Evolutionary conservation across 805 yeast species (phyloP).

Genomic region (Scheffersomyces amazonensis): DNA sequence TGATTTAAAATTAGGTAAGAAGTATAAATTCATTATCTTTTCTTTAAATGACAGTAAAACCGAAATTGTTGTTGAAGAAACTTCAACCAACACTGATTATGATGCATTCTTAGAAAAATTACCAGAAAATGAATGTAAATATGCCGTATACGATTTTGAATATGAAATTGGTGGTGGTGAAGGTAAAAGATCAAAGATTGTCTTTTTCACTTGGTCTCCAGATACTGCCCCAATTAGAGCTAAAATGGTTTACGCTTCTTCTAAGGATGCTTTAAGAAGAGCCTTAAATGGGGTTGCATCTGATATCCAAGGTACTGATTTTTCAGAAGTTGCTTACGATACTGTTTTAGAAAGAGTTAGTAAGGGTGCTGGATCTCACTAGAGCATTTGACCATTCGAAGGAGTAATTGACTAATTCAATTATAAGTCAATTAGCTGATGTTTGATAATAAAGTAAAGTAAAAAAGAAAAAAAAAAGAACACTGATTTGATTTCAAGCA

Average conservation of each 20-base stretch:
- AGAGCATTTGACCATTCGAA: neutral
- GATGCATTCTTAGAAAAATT: conserved; percentile 83
- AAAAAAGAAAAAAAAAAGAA: no score
- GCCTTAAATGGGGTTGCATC: conserved; percentile 92
- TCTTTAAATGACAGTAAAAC: conserved; percentile 83
- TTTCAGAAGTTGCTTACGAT: conserved; percentile 94
- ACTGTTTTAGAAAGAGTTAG: conserved; percentile 86
- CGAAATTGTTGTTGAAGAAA: conserved; percentile 84
- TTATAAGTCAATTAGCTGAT: no score
- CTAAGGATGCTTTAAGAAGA: conserved; percentile 96
- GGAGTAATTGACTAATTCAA: no score
- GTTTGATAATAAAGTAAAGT: no score
- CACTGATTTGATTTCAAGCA: no score
- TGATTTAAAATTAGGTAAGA: conserved; percentile 92
- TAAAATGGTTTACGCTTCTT: conserved; percentile 98
- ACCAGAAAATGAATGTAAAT: conserved; percentile 95
- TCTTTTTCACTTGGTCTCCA: conserved; percentile 90
- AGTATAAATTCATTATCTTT: conserved; percentile 79
- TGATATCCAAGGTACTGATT: conserved; percentile 97
- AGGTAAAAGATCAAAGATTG: conserved; percentile 84
- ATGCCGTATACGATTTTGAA: conserved; percentile 96
- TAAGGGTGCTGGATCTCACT: conserved; percentile 36
- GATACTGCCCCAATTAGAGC: conserved; percentile 93
- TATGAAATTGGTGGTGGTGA: conserved; percentile 86
- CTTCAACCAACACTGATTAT: conserved; percentile 72